Percentiles rank a stretch among this genome's conserved stretches.
phyloP scores from a whole-genome alignment of 2,329 filamentous ascomycete species.

The Sclerotinia nivalis region DNA sequence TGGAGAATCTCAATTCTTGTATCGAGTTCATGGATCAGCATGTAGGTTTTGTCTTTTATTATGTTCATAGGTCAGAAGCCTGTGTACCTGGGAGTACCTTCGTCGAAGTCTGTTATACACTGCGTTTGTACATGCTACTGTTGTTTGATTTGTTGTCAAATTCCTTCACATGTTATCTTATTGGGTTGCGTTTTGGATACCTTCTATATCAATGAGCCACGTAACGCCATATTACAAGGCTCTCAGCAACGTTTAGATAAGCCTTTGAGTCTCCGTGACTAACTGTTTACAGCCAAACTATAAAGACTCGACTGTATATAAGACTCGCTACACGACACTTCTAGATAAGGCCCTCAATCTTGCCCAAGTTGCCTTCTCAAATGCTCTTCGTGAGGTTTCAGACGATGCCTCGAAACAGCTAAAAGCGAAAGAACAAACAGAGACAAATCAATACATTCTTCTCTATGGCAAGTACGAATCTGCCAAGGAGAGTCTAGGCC shows the following conservation, averaged over 20 bases:
- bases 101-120: background rate
- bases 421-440: conserved; percentile 64
- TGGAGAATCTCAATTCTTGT: conserved; percentile 84
- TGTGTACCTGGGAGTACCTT: background rate
- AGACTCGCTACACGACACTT: conserved; percentile 81
- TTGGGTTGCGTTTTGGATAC: background rate
- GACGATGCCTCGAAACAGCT: conserved; percentile 62
- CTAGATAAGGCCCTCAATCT: conserved; percentile 67
- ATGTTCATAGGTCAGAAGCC: background rate
- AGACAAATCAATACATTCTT: conserved; percentile 69
- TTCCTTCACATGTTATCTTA: background rate
- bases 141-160: background rate
- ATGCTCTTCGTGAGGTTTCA: conserved; percentile 52
- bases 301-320: conserved; percentile 83
- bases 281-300: conserved; percentile 63
- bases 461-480: conserved; percentile 66
- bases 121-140: background rate
- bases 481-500: conserved; percentile 56
- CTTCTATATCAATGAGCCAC: background rate
- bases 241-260: background rate
- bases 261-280: conserved; percentile 31
- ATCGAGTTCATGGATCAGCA: conserved; percentile 90
- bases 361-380: conserved; percentile 45
- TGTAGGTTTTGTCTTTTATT: conserved; percentile 50
- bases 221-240: background rate